phyloP scores from a whole-genome alignment of 176 grass and related monocot species.

The Poa annua region DNA sequence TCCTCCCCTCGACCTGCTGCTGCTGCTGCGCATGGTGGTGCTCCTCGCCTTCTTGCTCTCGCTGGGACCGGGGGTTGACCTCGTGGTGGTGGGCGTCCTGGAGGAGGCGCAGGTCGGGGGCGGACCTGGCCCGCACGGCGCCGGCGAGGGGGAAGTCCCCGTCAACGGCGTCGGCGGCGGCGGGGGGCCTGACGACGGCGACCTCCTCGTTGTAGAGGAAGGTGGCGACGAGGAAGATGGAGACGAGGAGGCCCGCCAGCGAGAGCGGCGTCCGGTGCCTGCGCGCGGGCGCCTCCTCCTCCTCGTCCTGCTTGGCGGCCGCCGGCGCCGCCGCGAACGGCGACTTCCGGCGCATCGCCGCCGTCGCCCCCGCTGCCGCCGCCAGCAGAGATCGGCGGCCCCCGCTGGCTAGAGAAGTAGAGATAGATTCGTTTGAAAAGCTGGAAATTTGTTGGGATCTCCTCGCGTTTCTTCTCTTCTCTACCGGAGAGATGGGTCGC shows the following conservation, averaged over 20 bases:
- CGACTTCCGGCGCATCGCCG: conserved; percentile 59
- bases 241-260: conserved; percentile 55
- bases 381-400: conserved; percentile 8
- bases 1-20: not conserved
- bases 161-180: conserved; percentile 27
- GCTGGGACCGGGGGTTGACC: conserved; percentile 33
- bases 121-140: conserved; percentile 7
- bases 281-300: conserved; percentile 38
- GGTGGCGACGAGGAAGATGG: conserved; percentile 60
- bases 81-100: conserved; percentile 42
- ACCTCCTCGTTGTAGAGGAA: conserved; percentile 82
- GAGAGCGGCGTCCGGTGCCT: conserved; percentile 53
- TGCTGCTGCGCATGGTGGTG: conserved; percentile 1
- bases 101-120: conserved; percentile 49
- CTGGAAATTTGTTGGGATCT: not conserved
- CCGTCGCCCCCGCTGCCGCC: not conserved
- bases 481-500: not conserved
- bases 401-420: not conserved
- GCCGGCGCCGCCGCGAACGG: conserved; percentile 42
- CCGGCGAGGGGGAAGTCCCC: conserved; percentile 43
- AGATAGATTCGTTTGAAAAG: not conserved
- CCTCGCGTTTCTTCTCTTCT: not conserved
- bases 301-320: conserved; percentile 47
- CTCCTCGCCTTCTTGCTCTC: not conserved
- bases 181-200: conserved; percentile 44